phyloP scores from a whole-genome alignment of 768 basidiomycete species.

The Tricholoma saponaceum region DNA sequence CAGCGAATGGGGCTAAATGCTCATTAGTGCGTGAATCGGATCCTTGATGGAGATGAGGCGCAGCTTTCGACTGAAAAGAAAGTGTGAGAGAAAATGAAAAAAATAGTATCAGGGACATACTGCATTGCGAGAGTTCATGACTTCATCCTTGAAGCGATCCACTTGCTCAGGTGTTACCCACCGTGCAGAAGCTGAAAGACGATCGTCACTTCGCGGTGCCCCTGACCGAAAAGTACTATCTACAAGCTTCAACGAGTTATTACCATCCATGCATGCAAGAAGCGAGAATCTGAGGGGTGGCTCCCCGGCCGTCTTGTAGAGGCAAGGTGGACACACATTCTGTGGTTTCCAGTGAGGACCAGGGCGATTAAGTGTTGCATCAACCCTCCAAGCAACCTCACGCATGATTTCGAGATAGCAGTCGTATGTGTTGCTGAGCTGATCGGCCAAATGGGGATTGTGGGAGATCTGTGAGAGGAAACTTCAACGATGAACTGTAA shows the following conservation, averaged over 20 bases:
- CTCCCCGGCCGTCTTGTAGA: no score
- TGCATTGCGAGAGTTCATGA: neutral
- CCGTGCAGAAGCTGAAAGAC: neutral
- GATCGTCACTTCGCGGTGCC: neutral
- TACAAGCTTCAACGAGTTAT: no score
- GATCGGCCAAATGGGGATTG: neutral
- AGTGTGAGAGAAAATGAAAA: neutral
- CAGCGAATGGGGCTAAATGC: no score
- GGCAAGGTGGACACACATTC: no score
- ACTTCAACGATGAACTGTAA: neutral
- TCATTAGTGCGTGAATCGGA: no score
- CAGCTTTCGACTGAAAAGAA: neutral
- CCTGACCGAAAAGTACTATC: no score
- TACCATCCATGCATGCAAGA: no score
- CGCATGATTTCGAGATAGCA: no score
- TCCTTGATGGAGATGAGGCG: no score
- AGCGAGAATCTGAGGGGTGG: neutral
- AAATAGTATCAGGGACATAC: neutral
- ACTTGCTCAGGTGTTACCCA: neutral
- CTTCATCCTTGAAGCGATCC: neutral
- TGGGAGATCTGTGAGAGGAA: neutral
- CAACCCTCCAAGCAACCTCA: neutral
- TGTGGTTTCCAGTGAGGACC: neutral
- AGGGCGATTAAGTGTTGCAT: neutral
- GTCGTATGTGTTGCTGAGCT: neutral